Evolutionary conservation across 164 flowering plant species (phyloP).

Genomic region (Stephania cephalantha): DNA sequence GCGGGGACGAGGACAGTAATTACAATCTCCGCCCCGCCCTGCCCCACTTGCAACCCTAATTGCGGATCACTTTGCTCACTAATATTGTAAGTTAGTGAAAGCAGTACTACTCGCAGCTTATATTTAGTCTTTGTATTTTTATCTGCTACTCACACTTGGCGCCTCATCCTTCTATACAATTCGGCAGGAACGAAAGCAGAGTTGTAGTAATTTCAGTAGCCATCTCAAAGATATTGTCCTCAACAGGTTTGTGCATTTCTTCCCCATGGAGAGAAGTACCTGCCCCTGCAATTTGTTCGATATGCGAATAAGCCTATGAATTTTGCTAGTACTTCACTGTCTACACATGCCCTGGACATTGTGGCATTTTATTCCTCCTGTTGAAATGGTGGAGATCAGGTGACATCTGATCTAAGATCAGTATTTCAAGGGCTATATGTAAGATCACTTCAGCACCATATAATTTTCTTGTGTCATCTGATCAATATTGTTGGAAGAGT

Average conservation of each 20-base stretch:
- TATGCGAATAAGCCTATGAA: too few species aligned
- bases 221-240: neutral
- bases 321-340: too few species aligned
- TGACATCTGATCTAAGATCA: neutral
- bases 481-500: too few species aligned
- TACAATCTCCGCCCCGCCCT: too few species aligned
- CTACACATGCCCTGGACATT: too few species aligned
- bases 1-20: too few species aligned
- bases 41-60: too few species aligned
- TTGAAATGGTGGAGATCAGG: conserved; percentile 3
- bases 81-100: neutral
- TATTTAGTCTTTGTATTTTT: neutral
- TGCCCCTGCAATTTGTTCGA: neutral
- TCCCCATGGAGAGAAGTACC: neutral
- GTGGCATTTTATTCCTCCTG: neutral
- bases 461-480: too few species aligned
- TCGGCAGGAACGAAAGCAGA: neutral
- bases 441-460: neutral
- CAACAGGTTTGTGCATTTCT: neutral
- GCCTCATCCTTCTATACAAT: neutral
- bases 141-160: neutral
- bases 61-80: too few species aligned
- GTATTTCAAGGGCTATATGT: neutral
- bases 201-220: neutral
- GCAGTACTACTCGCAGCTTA: neutral